Evolutionary conservation across 2,329 filamentous ascomycete species (phyloP).

Genomic region (Epichloe typhina): DNA sequence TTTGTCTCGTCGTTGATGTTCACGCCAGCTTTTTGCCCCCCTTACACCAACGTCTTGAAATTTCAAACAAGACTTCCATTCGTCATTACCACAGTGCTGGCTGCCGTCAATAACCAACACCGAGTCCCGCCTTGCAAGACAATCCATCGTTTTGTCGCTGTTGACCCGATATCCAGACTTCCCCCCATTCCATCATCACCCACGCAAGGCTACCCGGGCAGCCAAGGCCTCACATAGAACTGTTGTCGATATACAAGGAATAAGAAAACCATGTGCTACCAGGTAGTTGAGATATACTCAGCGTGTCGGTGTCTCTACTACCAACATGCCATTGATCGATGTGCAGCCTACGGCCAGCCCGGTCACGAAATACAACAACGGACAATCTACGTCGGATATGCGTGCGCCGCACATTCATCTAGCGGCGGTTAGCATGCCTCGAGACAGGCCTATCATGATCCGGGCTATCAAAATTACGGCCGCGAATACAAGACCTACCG

Average conservation of each 20-base stretch:
- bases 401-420: conserved; percentile 37
- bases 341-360: conserved; percentile 58
- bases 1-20: conserved; percentile 3
- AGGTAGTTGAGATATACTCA: conserved; percentile 73
- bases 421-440: conserved; percentile 26
- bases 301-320: conserved; percentile 83
- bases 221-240: background rate
- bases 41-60: no score
- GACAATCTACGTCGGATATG: conserved; percentile 71
- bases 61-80: background rate
- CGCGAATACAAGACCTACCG: conserved; percentile 31
- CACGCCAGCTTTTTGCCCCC: background rate
- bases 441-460: conserved; percentile 26
- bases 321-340: conserved; percentile 74
- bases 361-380: conserved; percentile 62
- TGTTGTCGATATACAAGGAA: background rate
- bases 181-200: no score
- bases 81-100: background rate
- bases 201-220: background rate
- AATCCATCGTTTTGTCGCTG: background rate
- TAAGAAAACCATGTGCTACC: conserved; percentile 60
- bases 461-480: conserved; percentile 8
- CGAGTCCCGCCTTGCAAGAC: background rate
- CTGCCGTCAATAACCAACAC: background rate
- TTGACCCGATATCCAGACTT: conserved; percentile 1